Evolutionary conservation across 192 early-diverging fungal species (phyloP).

Genomic region (Chytriomyces sp.): DNA sequence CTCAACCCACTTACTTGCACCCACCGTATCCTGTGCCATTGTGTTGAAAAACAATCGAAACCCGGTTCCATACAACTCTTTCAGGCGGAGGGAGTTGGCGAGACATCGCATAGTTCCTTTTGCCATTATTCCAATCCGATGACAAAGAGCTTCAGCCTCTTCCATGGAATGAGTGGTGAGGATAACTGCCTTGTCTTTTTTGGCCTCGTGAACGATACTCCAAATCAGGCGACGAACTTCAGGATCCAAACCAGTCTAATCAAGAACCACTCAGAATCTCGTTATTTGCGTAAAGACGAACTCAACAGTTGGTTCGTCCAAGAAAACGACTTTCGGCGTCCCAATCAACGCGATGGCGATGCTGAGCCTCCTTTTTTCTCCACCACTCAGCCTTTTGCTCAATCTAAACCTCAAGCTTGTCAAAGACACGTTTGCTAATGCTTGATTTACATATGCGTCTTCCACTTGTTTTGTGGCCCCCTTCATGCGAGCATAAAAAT

Average conservation of each 20-base stretch:
- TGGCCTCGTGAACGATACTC: conserved; percentile 67
- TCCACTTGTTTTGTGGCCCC: conserved; percentile 61
- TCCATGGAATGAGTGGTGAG: conserved; percentile 54
- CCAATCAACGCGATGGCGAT: conserved; percentile 56
- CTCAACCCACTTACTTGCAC: conserved; percentile 41
- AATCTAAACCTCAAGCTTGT: conserved; percentile 55
- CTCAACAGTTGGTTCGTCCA: conserved; percentile 73
- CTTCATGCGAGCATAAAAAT: conserved; percentile 75
- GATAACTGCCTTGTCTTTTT: conserved; percentile 64
- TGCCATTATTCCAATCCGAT: conserved; percentile 77
- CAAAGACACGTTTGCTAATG: conserved; percentile 59
- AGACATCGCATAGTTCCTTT: conserved; percentile 73
- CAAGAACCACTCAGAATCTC: neutral
- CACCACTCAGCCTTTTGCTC: conserved; percentile 68
- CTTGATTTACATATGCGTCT: conserved; percentile 44
- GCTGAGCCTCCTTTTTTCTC: conserved; percentile 67
- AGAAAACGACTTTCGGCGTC: conserved; percentile 67
- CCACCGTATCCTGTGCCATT: conserved; percentile 44
- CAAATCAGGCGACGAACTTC: conserved; percentile 75
- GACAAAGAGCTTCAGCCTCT: conserved; percentile 78
- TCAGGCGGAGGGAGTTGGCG: conserved; percentile 64
- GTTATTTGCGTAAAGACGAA: neutral
- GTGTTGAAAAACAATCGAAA: conserved; percentile 67
- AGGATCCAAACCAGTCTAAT: conserved; percentile 68
- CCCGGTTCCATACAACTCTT: conserved; percentile 70